phyloP scores from a whole-genome alignment of 1,139 yeast species.

The Arxiozyma bovina region DNA sequence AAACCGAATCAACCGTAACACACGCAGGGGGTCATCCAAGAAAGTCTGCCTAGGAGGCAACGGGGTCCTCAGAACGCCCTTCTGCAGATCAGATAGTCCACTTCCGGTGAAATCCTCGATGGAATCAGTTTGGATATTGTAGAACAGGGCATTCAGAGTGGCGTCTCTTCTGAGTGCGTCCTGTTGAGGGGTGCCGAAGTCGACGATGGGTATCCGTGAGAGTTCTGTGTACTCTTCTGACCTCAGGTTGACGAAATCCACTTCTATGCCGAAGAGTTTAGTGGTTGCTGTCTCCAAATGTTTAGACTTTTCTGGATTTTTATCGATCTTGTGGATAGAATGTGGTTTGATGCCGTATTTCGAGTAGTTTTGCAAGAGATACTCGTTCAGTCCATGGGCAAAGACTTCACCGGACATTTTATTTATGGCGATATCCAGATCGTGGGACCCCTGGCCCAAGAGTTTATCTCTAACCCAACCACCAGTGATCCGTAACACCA shows the following conservation, averaged over 20 bases:
- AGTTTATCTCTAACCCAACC: conserved; percentile 98
- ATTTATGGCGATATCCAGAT: conserved; percentile 86
- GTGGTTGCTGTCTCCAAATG: conserved; percentile 96
- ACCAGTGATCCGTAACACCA: conserved; percentile 79
- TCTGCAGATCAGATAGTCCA: conserved; percentile 63
- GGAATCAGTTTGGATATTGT: conserved; percentile 54
- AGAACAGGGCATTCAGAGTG: conserved; percentile 83
- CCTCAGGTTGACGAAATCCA: conserved; percentile 87
- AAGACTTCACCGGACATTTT: conserved; percentile 77
- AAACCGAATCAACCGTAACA: conserved; percentile 74
- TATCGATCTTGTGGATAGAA: conserved; percentile 68
- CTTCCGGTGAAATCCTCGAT: conserved; percentile 78
- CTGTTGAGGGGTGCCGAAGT: conserved; percentile 81
- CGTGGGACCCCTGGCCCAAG: conserved; percentile 70
- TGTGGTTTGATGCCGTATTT: conserved; percentile 40
- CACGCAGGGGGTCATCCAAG: conserved; percentile 86
- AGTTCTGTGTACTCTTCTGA: conserved; percentile 76
- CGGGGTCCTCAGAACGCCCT: conserved; percentile 79
- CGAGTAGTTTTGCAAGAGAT: conserved; percentile 34
- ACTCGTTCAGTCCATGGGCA: conserved; percentile 57
- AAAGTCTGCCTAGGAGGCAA: conserved; percentile 77
- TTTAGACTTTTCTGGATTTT: conserved; percentile 90
- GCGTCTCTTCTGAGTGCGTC: conserved; percentile 95
- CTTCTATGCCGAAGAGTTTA: conserved; percentile 65
- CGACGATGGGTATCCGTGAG: conserved; percentile 67